phyloP scores from a whole-genome alignment of 352 stramenopile species.

The Phytophthora podocarpi region DNA sequence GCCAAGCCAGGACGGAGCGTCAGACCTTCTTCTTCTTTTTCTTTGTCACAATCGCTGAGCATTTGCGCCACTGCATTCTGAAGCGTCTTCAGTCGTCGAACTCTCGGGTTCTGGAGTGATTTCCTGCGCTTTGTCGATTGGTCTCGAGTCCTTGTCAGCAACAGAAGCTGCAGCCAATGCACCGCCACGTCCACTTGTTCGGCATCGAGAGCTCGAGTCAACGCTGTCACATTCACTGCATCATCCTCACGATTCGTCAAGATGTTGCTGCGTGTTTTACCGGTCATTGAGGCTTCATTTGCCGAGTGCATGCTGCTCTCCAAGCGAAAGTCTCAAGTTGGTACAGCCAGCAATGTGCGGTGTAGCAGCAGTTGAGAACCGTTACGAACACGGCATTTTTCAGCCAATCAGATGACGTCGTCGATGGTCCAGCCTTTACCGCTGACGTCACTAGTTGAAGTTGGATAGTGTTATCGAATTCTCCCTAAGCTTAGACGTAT shows the following conservation, averaged over 20 bases:
- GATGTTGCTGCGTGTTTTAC: neutral
- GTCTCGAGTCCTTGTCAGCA: slow-evolving; percentile 20
- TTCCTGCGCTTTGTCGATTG: neutral
- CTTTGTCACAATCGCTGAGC: slow-evolving; percentile 7
- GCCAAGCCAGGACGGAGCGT: slow-evolving; percentile 24
- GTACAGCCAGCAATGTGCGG: neutral
- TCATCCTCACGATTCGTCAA: neutral
- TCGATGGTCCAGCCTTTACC: too few species aligned
- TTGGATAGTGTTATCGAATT: too few species aligned
- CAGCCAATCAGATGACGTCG: slow-evolving; percentile 16
- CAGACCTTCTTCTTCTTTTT: slow-evolving; percentile 1
- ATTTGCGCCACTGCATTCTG: slow-evolving; percentile 19
- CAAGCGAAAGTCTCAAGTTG: too few species aligned
- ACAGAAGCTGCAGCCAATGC: slow-evolving; percentile 44
- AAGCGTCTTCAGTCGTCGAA: slow-evolving; percentile 21
- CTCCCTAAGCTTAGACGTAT: too few species aligned
- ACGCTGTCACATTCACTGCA: neutral
- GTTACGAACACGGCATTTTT: slow-evolving; percentile 21
- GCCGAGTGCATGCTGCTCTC: slow-evolving; percentile 5
- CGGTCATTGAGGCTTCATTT: slow-evolving; percentile 29
- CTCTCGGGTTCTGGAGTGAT: neutral
- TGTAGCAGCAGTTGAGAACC: slow-evolving; percentile 11
- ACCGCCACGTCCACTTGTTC: slow-evolving; percentile 44
- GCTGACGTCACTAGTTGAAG: too few species aligned
- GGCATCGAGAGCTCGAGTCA: slow-evolving; percentile 35